Base-by-base conservation (phyloP, 805 yeast genomes). In the Brettanomyces nanus region DNA sequence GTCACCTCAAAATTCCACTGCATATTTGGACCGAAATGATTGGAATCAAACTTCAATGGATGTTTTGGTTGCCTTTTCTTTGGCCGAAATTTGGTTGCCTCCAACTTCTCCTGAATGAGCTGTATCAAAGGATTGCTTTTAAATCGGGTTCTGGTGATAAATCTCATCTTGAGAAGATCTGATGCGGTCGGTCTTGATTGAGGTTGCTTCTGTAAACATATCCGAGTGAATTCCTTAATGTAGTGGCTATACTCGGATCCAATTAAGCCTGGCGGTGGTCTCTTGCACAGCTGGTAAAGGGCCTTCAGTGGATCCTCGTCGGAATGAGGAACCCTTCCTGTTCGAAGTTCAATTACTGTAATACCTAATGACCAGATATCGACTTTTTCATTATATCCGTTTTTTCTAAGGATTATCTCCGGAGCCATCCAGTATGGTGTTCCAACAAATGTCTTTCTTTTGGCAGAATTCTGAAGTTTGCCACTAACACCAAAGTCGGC, bases 401-500 rank as follows among this genome's bases (percentile, higher is more conserved):
- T 23, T 6, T 21, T 20, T 15, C 56, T 51, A 7, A 44, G 35
- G 31, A 92, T 82, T n/a, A 90, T 83, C 56, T 92, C 98, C 0
- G 98, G 98, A 0, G 98, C 98, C 97, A 90, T 47, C 78, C 79
- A 75, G 47, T 73, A 73, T 0, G 80, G 80, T 0, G 80, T 74
- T 0, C 80, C 80, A 3, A 74, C 79, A 52, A 73, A 67, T 0
- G 80, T 62, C 54, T 69, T 66, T 32, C 66, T 40, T 40, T 76
- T 66, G 14, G 74, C 66, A 40, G 75, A 61, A 47, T 73, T 79
- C 2, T 77, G 68, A 4, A 61, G 67, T 48, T 79, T 83, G 1
- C 97, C 85, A 1, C 97, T 95, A 9, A 90, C 96, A 1, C 97
- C 97, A 59, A 90, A 90, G 58, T 90, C 98, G 2, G 96, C 97